Evolutionary conservation across 495 filamentous ascomycete species (phyloP).

Genomic region (Tuber borchii): DNA sequence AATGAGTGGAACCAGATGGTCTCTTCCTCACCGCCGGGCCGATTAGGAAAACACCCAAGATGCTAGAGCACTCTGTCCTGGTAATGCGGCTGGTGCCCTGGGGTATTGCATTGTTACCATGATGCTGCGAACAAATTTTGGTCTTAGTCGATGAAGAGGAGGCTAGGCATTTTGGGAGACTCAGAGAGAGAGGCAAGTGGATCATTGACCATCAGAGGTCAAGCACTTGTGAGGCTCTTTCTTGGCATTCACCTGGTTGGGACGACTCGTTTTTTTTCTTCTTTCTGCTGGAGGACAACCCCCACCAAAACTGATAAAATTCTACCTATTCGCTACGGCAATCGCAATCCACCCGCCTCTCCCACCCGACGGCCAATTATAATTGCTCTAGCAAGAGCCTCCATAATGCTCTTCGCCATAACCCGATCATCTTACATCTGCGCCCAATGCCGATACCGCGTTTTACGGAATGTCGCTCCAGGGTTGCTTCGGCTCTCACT

Average conservation of each 20-base stretch:
- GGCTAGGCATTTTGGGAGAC: neutral
- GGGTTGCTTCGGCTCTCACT: neutral
- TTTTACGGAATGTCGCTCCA: constrained; percentile 7
- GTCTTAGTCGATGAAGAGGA: neutral
- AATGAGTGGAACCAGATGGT: no score
- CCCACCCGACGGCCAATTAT: neutral
- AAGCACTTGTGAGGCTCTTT: neutral
- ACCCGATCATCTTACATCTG: constrained; percentile 35
- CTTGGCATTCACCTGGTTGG: neutral
- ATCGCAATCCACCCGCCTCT: neutral
- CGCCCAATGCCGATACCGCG: constrained; percentile 31
- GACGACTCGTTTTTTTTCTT: neutral
- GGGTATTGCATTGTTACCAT: no score
- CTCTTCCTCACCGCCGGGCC: no score
- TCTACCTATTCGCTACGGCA: neutral
- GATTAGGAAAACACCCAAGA: no score
- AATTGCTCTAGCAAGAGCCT: neutral
- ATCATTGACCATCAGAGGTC: neutral
- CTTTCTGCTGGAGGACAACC: neutral
- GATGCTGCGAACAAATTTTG: neutral
- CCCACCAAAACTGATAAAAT: neutral
- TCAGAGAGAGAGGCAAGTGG: neutral
- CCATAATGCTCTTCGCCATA: constrained; percentile 32
- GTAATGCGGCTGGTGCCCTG: no score
- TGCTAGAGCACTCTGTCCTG: no score